These are phyloP conservation scores for Suillus fuscotomentosus DNA, from an alignment of 768 basidiomycete species.

Conservation along the genomic window DNA sequence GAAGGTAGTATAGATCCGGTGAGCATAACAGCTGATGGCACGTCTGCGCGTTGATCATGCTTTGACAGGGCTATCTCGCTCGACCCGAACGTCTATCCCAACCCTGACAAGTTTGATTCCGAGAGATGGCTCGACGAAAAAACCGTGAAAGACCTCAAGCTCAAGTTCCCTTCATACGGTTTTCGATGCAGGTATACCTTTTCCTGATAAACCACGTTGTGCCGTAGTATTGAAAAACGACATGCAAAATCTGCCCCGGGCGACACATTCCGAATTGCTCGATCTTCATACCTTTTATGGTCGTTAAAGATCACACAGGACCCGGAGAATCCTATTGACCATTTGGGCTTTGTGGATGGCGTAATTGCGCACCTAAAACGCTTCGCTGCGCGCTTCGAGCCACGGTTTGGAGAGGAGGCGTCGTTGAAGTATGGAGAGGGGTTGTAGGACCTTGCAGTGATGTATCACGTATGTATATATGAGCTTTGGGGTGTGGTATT, in stretches of 20 bases:
- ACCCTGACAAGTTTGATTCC: conserved; percentile 59
- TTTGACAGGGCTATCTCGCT: conserved; percentile 48
- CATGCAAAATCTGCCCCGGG: conserved; percentile 59
- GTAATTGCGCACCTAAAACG: conserved; percentile 63
- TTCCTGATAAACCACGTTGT: background rate
- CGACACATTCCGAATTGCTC: conserved; percentile 61
- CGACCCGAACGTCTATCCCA: conserved; percentile 53
- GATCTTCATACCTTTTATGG: conserved; percentile 65
- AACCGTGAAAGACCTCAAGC: conserved; percentile 50
- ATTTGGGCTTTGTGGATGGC: conserved; percentile 58
- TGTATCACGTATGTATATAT: background rate
- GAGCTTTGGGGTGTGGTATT: background rate
- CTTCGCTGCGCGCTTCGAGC: conserved; percentile 57
- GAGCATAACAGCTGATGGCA: conserved; percentile 39
- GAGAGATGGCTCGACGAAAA: conserved; percentile 50
- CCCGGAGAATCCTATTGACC: conserved; percentile 54
- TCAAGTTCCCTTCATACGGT: conserved; percentile 54
- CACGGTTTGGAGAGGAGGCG: conserved; percentile 33
- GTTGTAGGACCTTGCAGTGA: conserved; percentile 7
- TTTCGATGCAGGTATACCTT: conserved; percentile 43
- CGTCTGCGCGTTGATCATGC: background rate
- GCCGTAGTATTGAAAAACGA: background rate
- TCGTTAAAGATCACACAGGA: conserved; percentile 58
- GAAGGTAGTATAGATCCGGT: conserved; percentile 61
- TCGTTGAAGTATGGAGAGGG: conserved; percentile 23